Base-by-base conservation (phyloP, 352 stramenopile species). In the Nothophytophthora sp. region DNA sequence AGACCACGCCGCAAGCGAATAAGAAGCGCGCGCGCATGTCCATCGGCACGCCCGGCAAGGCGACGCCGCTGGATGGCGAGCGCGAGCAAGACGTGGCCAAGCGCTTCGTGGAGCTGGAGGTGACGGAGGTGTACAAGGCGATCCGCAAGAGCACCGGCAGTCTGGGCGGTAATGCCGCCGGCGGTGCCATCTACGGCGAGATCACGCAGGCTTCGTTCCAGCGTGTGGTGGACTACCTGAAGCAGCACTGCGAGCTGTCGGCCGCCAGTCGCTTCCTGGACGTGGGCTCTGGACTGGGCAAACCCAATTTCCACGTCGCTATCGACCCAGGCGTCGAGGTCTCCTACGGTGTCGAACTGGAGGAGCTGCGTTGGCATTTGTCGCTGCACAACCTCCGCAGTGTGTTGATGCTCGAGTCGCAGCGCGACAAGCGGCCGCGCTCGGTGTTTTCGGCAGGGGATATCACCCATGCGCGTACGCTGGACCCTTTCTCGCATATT, bases 121-220 rank as follows among this genome's bases (percentile, higher is more conserved):
- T 96, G n/a, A 79, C 75, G 1, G 79, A 93, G 29, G 84, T 92
- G 5, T 98, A 99, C 71, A 84, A 81, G 41, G 74, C 97, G 5
- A 95, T 99, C 41, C 85, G 88, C 36, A 98, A 98, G 63, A 70
- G 96, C 37, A 99, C 95, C 0, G 96, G 96, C 11, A 89, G 81
- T 34, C 81, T 99, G 20, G 96, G 96, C 20, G 96, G 96, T 15
- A 99, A 99, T 58, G 95, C 88, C 4, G 85, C 91, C 2, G 91
- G 91, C 45, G 97, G 97, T 23, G 93, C 96, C 19, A 99, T 99
- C 60, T 99, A 99, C 65, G 97, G 97, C 15, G 97, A 99, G 70
- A 90, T 99, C 55, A 99, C 97, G 11, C 85, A 97, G 35, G 88
- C 87, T 24, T 98, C 89, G 22, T 99, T 99, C 85, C 96, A 99